phyloP scores from a whole-genome alignment of 2,329 filamentous ascomycete genomes.

The Periglandula ipomoeae region DNA sequence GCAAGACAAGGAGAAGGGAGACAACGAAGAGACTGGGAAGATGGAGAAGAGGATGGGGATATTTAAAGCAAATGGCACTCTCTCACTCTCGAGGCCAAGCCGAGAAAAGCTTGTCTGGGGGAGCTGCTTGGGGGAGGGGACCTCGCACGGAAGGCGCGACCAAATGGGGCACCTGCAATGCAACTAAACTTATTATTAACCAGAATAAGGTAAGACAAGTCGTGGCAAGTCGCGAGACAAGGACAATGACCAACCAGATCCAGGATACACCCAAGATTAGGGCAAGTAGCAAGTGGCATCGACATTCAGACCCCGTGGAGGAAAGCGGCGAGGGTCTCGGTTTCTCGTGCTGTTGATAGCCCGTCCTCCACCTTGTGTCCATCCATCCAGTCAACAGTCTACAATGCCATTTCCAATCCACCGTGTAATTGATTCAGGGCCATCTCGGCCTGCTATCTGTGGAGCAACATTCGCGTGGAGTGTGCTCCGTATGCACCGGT shows the following conservation, averaged over 20 bases:
- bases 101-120: not conserved
- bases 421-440: not conserved
- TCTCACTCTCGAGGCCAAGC: not conserved
- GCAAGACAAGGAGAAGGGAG: not conserved
- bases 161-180: not conserved
- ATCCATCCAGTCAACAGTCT: not conserved
- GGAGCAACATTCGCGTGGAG: not conserved
- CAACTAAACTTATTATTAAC: not conserved
- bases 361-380: not conserved
- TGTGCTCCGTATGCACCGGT: not conserved
- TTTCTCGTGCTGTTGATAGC: not conserved
- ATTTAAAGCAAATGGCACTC: slow-evolving; percentile 1
- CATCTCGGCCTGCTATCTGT: not conserved
- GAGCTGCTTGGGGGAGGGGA: not conserved
- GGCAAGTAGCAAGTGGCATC: not conserved
- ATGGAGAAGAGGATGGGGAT: not conserved
- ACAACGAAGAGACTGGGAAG: not conserved
- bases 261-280: too few relatives aligned
- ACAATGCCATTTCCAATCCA: not conserved
- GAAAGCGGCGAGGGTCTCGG: not conserved
- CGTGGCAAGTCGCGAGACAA: not conserved
- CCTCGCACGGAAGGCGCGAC: slow-evolving; percentile 1
- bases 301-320: not conserved
- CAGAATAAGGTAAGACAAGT: not conserved
- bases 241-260: too few relatives aligned